Conservation (phyloP, 78 protist genomes). For the Dictyostelium citrinum region DNA sequence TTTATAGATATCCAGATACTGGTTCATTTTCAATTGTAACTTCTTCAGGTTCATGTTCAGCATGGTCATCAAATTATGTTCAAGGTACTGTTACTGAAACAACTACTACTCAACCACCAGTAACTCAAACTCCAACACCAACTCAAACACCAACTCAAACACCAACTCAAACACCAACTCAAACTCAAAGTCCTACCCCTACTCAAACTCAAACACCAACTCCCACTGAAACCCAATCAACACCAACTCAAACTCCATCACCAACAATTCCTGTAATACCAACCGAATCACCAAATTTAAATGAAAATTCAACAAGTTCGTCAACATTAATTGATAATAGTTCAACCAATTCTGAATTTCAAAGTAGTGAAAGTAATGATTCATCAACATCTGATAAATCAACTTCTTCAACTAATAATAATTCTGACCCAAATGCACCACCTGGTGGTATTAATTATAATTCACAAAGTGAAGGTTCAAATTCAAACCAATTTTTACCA, state of each 20-base stretch:
- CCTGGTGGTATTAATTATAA: neutral
- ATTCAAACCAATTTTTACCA: neutral
- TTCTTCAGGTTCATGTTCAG: neutral
- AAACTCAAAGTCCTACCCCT: neutral
- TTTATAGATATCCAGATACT: slow-evolving; percentile 31
- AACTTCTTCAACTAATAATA: neutral
- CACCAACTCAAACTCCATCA: neutral
- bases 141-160: neutral
- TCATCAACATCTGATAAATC: neutral
- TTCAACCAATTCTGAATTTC: neutral
- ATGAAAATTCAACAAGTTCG: neutral
- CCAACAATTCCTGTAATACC: neutral
- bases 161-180: neutral
- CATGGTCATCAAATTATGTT: slow-evolving; percentile 22
- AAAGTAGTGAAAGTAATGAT: neutral
- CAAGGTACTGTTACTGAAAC: neutral
- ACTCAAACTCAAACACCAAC: neutral
- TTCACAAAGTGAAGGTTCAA: neutral
- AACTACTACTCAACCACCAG: neutral
- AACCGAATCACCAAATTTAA: neutral
- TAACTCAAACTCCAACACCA: neutral
- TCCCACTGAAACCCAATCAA: neutral
- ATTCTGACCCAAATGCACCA: neutral
- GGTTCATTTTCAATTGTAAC: slow-evolving; percentile 34
- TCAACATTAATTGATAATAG: neutral